Evolutionary conservation across 2,329 filamentous ascomycete species (phyloP).

Genomic region (Neonectria magnoliae): DNA sequence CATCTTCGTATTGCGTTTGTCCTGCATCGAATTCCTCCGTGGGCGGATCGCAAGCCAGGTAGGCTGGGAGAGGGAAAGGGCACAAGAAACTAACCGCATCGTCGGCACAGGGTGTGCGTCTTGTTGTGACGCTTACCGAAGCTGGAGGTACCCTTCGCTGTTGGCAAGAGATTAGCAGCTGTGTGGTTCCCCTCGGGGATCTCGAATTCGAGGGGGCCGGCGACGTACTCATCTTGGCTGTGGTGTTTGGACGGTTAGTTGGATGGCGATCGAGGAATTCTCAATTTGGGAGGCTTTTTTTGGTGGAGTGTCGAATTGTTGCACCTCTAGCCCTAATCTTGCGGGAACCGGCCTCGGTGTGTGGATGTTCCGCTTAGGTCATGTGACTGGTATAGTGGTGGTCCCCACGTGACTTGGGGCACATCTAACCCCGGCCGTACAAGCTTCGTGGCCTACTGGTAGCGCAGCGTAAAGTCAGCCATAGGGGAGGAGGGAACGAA

Average conservation of each 20-base stretch:
- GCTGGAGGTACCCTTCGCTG: conserved; percentile 68
- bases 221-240: conserved; percentile 69
- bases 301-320: conserved; percentile 49
- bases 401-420: conserved; percentile 39
- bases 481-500: neutral
- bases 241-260: conserved; percentile 54
- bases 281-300: conserved; percentile 50
- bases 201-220: conserved; percentile 29
- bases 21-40: conserved; percentile 21
- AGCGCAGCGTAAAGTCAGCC: neutral
- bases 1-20: conserved; percentile 22
- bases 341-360: conserved; percentile 35
- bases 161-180: conserved; percentile 43
- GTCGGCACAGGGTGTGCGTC: conserved; percentile 98
- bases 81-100: conserved; percentile 81
- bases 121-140: conserved; percentile 86
- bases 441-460: neutral
- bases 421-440: conserved; percentile 10
- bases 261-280: conserved; percentile 51
- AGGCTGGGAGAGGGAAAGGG: conserved; percentile 17
- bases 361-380: conserved; percentile 38
- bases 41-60: conserved; percentile 26
- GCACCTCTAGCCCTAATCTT: conserved; percentile 49
- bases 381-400: conserved; percentile 38
- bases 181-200: conserved; percentile 24